Conservation (phyloP, 495 filamentous ascomycete genomes). For the Sphaerosporella brunnea region DNA sequence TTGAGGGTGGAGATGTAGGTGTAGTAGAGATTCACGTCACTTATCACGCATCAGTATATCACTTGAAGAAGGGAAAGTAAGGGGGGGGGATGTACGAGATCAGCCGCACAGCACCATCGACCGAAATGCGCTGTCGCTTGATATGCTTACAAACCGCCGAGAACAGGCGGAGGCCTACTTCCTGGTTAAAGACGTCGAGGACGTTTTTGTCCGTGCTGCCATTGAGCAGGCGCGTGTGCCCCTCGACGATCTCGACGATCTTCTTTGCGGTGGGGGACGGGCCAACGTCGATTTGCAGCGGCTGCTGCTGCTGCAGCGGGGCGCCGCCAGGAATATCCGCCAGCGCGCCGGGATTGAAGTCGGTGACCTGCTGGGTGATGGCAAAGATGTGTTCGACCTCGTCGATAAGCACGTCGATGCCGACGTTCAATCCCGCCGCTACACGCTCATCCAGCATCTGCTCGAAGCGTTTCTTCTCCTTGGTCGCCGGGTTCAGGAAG, state of each 20-base stretch:
- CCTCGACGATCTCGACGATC: constrained; percentile 67
- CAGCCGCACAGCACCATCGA: constrained; percentile 75
- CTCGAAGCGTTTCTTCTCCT: constrained; percentile 96
- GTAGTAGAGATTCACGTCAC: constrained; percentile 89
- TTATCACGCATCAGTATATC: constrained; percentile 23
- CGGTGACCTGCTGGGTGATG: constrained; percentile 66
- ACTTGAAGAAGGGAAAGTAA: not conserved
- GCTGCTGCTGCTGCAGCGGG: constrained; percentile 10
- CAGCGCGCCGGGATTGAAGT: constrained; percentile 61
- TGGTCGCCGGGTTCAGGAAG: constrained; percentile 74
- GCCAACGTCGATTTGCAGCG: constrained; percentile 48
- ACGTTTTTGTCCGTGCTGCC: constrained; percentile 93
- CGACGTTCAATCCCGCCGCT: constrained; percentile 86
- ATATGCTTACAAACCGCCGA: constrained; percentile 86
- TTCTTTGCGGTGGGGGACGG: constrained; percentile 58
- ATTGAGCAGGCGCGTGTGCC: constrained; percentile 76
- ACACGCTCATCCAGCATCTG: constrained; percentile 97
- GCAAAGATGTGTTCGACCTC: constrained; percentile 93
- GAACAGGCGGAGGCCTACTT: constrained; percentile 86
- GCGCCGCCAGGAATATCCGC: constrained; percentile 15
- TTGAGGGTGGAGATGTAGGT: constrained; percentile 62
- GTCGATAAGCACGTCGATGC: constrained; percentile 95
- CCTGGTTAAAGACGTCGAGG: constrained; percentile 96
- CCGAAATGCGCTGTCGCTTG: constrained; percentile 81
- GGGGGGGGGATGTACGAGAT: constrained; percentile 44